These are phyloP conservation scores for Botryobasidium botryosum DNA, from an alignment of 768 basidiomycete genomes.

Conservation along the genomic window DNA sequence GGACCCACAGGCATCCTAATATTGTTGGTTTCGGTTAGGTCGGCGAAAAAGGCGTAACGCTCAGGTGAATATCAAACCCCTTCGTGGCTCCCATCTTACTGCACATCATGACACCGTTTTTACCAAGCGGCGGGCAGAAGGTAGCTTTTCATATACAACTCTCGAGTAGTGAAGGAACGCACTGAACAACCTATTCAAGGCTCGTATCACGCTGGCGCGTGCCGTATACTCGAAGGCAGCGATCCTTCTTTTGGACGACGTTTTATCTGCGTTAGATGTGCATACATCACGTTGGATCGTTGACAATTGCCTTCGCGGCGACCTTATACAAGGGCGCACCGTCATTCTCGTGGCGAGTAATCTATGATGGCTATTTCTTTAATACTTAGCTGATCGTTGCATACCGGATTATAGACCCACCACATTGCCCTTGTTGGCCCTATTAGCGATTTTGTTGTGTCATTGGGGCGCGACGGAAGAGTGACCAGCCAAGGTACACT, in stretches of 20 bases:
- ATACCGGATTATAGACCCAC: conserved; percentile 26
- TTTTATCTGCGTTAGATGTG: conserved; percentile 45
- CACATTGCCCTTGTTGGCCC: conserved; percentile 35
- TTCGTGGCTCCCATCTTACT: no score
- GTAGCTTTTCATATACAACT: background rate
- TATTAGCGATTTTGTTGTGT: conserved; percentile 39
- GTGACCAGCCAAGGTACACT: conserved; percentile 33
- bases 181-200: conserved; percentile 12
- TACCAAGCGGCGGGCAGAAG: conserved; percentile 36
- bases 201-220: conserved; percentile 35
- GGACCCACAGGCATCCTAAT: background rate
- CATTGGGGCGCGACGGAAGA: conserved; percentile 35
- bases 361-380: background rate
- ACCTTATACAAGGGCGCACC: conserved; percentile 21
- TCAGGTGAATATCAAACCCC: conserved; percentile 19
- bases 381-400: background rate
- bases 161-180: background rate
- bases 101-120: background rate
- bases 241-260: conserved; percentile 54
- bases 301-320: conserved; percentile 21
- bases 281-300: conserved; percentile 34
- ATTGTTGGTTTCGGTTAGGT: conserved; percentile 18
- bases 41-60: conserved; percentile 49
- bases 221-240: conserved; percentile 42
- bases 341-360: conserved; percentile 21